Base-by-base conservation (phyloP, 148 eudicot species). In the Diospyros lotus region DNA sequence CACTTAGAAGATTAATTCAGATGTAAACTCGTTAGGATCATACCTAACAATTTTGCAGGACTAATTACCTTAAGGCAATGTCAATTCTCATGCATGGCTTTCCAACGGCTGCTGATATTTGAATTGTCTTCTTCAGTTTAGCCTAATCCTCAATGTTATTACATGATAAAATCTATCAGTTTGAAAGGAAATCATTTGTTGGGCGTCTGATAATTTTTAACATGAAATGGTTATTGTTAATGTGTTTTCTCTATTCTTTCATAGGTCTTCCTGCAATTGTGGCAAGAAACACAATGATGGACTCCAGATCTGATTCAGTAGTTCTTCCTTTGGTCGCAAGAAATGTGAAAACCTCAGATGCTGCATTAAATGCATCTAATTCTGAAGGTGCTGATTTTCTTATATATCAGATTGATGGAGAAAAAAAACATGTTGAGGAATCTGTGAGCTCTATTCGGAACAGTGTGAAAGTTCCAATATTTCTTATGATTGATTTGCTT, bases 351-450 rank as follows among this genome's bases (percentile, higher is more conserved):
- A 83, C 91, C 67, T 64, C 80, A 48, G 84, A 83, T 78, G 89
- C 94, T 77, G 98, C 98, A 62, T 66, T 84, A 56, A 84, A 73
- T 80, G 97, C 97, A 61, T 89, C 91, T 75, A 87, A 79, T 74
- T 84, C 91, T 56, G 98, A 95, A 88, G 98, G 98, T 58, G 98
- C 98, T 75, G 98, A 95, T 83, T 95, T 95, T 72, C 91, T 95
- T 58, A 86, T 95, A 53, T 88, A 72, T 59, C 81, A 78, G 45
- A 75, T 85, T 69, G 68, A 71, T 76, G 78, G 69, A 58, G 82
- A 76, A 53, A 80, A 73, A 58, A 80, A 73, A 58, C 69, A 60
- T 50, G 77, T 61, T 65, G 86, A 82, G 76, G 74, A 80, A 41
- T 69, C 72, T 71, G 74, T 80, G 73, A 79, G 73, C 59, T 78